A percentile compares a stretch with the other conserved stretches of the same genome.
Evolutionary conservation across 306 rosid species (phyloP).

Genomic region (Fragaria iinumae): DNA sequence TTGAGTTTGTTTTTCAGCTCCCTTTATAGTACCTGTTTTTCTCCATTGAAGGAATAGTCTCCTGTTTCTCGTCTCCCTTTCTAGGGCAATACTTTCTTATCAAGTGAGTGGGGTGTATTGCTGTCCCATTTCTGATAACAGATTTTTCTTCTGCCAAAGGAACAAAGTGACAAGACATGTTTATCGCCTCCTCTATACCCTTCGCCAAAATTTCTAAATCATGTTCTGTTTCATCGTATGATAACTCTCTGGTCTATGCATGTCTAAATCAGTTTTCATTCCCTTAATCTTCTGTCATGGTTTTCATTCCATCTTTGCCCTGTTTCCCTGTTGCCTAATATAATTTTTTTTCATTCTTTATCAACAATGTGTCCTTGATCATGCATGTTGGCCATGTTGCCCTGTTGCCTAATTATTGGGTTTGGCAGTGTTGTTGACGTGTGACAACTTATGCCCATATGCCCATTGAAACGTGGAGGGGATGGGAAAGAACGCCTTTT

Average conservation of each 20-base stretch:
- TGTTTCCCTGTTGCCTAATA: neutral
- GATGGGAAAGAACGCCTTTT: neutral
- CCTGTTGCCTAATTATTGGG: neutral
- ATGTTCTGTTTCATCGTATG: neutral
- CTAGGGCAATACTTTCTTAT: neutral
- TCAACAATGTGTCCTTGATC: neutral
- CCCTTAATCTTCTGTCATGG: neutral
- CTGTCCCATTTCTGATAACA: neutral
- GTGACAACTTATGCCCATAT: neutral
- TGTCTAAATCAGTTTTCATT: neutral
- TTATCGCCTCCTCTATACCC: neutral
- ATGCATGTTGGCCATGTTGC: neutral
- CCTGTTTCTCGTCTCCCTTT: neutral
- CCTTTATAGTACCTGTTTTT: neutral
- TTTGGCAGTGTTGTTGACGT: neutral
- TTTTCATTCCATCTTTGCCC: slow-evolving; percentile 2
- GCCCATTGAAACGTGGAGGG: neutral
- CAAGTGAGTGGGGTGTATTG: neutral
- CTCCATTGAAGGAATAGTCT: neutral
- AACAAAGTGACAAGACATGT: neutral
- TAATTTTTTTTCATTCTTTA: neutral
- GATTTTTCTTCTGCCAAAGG: neutral
- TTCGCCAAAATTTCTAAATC: neutral
- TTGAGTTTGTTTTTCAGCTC: slow-evolving; percentile 18
- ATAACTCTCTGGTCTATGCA: neutral